phyloP scores from a whole-genome alignment of 371 early-diverging fungal genomes.

The Smittium mucronatum region DNA sequence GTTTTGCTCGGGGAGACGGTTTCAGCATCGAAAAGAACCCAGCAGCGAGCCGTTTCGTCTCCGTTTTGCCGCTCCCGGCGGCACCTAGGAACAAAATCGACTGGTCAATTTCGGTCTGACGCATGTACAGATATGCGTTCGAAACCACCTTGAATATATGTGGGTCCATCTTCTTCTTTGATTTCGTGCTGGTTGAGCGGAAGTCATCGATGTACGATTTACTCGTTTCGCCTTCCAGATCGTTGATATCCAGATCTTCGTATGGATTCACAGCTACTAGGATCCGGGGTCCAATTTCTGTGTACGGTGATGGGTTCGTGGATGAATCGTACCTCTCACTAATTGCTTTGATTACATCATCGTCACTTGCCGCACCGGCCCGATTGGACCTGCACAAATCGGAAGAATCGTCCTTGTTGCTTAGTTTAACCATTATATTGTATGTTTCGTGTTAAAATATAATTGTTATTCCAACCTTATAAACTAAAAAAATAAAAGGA shows the following conservation, averaged over 20 bases:
- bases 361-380: slow-evolving; percentile 12
- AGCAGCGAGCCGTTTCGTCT: slow-evolving; percentile 43
- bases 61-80: slow-evolving; percentile 81
- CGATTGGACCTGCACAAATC: neutral
- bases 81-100: slow-evolving; percentile 53
- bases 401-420: neutral
- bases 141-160: slow-evolving; percentile 30
- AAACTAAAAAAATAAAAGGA: too few relatives aligned
- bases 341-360: slow-evolving; percentile 19
- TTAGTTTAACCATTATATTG: too few relatives aligned
- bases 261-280: slow-evolving; percentile 28
- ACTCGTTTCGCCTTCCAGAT: slow-evolving; percentile 45
- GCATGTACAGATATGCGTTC: slow-evolving; percentile 24
- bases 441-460: too few relatives aligned
- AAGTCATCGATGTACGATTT: slow-evolving; percentile 63
- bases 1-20: slow-evolving; percentile 60
- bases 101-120: slow-evolving; percentile 9
- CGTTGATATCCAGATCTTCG: slow-evolving; percentile 38
- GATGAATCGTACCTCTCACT: slow-evolving; percentile 26
- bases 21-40: slow-evolving; percentile 56
- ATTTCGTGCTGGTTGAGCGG: slow-evolving; percentile 35
- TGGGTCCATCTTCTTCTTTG: slow-evolving; percentile 42
- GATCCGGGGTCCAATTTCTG: slow-evolving; percentile 28
- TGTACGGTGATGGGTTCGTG: slow-evolving; percentile 21
- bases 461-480: too few relatives aligned